phyloP scores from a whole-genome alignment of 139 green algal genomes.

The Volvox africanus region DNA sequence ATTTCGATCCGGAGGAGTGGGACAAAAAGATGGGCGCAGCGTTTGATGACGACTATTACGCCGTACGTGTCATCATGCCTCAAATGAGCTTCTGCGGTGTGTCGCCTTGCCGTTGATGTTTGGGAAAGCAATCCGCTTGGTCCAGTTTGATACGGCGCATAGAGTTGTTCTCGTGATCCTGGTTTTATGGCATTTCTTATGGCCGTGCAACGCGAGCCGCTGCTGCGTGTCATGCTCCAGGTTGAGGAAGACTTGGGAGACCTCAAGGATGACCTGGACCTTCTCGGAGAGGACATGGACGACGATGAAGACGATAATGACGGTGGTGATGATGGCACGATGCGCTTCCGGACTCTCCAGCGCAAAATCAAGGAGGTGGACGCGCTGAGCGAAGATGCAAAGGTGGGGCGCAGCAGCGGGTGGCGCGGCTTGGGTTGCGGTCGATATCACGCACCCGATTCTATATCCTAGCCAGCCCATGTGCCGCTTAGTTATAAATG shows the following conservation, averaged over 20 bases:
- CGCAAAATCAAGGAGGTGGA: slow-evolving; percentile 40
- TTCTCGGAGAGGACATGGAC: slow-evolving; percentile 55
- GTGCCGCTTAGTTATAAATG: no score
- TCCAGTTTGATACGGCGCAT: no score
- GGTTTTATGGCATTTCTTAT: no score
- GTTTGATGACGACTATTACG: slow-evolving; percentile 95
- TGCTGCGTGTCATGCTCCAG: not conserved
- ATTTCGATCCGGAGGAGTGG: slow-evolving; percentile 95
- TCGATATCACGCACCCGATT: no score
- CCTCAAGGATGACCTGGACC: slow-evolving; percentile 36
- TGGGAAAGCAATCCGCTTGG: no score
- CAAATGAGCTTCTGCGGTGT: no score
- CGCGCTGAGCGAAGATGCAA: not conserved
- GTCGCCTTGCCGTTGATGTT: no score
- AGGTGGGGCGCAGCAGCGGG: slow-evolving; percentile 17
- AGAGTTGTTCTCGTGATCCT: no score
- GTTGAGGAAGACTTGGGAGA: slow-evolving; percentile 47
- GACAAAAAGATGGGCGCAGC: slow-evolving; percentile 89
- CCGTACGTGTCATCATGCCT: slow-evolving; percentile 45
- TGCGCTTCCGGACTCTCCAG: not conserved
- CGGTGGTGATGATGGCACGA: not conserved
- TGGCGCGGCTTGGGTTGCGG: no score
- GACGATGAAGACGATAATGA: not conserved
- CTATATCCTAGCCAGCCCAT: no score
- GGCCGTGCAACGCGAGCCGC: no score